phyloP scores from a whole-genome alignment of 495 filamentous ascomycete genomes.

The Talaromyces liani region DNA sequence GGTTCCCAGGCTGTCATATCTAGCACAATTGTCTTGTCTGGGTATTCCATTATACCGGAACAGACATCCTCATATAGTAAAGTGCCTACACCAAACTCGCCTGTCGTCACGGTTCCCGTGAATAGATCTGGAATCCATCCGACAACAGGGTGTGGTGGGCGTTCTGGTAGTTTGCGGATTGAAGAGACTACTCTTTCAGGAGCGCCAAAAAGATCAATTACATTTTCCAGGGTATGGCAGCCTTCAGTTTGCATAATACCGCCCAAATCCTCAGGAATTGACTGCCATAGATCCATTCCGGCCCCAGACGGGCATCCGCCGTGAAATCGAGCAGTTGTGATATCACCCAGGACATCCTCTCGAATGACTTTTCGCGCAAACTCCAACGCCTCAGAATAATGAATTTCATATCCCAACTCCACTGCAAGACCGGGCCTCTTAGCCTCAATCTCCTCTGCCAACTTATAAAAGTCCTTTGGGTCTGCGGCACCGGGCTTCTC shows the following conservation, averaged over 20 bases:
- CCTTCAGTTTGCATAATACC: constrained; percentile 12
- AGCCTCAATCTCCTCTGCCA: constrained; percentile 4
- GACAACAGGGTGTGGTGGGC: constrained; percentile 6
- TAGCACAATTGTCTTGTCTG: constrained; percentile 7
- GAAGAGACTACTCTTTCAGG: constrained; percentile 11
- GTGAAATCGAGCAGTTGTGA: constrained; percentile 14
- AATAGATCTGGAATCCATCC: constrained; percentile 6
- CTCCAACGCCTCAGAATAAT: constrained; percentile 10
- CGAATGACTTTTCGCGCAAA: constrained; percentile 12
- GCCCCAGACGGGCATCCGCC: constrained; percentile 14
- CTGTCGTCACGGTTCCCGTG: constrained; percentile 2
- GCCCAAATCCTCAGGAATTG: constrained; percentile 6
- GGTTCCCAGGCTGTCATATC: constrained; percentile 14
- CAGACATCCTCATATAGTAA: constrained; percentile 13
- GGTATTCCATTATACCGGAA: constrained; percentile 13
- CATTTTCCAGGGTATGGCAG: constrained; percentile 11
- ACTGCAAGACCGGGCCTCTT: constrained; percentile 6
- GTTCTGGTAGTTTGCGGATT: constrained; percentile 13
- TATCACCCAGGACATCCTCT: constrained; percentile 9
- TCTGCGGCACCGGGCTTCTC: constrained; percentile 6
- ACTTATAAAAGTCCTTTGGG: constrained; percentile 1
- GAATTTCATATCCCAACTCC: constrained; percentile 14
- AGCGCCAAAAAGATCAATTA: constrained; percentile 11
- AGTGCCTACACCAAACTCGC: constrained; percentile 10
- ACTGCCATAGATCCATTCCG: constrained; percentile 14